Conservation (phyloP, 2,329 filamentous ascomycete species). For the Colletotrichum spaethianum region DNA sequence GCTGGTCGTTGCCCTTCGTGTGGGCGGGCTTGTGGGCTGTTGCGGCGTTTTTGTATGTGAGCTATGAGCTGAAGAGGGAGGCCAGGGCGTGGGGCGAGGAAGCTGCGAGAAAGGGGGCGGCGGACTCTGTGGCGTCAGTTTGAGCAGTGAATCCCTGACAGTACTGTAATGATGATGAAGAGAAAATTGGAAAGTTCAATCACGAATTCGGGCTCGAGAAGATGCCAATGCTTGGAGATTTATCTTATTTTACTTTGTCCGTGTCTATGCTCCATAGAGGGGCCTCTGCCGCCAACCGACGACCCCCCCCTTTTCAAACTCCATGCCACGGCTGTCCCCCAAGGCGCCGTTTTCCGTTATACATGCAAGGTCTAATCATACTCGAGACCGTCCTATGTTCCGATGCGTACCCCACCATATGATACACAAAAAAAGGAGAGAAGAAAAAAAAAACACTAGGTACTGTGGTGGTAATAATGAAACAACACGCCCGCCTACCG, state of each 20-base stretch:
- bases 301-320: constrained; percentile 17
- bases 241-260: constrained; percentile 16
- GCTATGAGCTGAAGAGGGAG: constrained; percentile 46
- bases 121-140: neutral
- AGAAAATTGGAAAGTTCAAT: neutral
- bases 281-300: neutral
- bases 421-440: constrained; percentile 15
- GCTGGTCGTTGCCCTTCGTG: constrained; percentile 46
- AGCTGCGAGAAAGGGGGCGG: neutral
- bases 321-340: constrained; percentile 20
- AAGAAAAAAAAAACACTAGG: neutral
- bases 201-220: neutral
- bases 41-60: constrained; percentile 47
- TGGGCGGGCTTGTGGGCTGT: constrained; percentile 46
- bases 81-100: constrained; percentile 46
- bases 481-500: constrained; percentile 47
- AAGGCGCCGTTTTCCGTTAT: constrained; percentile 25
- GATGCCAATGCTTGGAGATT: constrained; percentile 2
- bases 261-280: constrained; percentile 13
- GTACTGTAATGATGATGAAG: neutral
- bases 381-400: constrained; percentile 20
- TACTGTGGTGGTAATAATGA: neutral
- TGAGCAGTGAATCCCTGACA: neutral
- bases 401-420: constrained; percentile 9
- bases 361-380: constrained; percentile 30